phyloP scores from a whole-genome alignment of 2,329 filamentous ascomycete genomes.

The Clonostachys solani region DNA sequence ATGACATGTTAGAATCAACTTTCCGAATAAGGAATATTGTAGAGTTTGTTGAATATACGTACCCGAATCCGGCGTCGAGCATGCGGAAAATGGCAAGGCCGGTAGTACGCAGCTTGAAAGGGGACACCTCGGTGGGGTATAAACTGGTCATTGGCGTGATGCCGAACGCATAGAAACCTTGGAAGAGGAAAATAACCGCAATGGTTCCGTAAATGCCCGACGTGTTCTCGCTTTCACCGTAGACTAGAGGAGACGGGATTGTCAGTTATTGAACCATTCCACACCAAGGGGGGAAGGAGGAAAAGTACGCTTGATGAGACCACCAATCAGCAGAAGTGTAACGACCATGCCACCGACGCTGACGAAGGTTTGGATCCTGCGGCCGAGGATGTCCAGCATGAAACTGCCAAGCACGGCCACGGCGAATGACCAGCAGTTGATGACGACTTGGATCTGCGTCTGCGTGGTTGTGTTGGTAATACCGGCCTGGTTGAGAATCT shows the following conservation, averaged over 20 bases:
- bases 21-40: not conserved
- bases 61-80: conserved; percentile 19
- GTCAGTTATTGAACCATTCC: too few species aligned
- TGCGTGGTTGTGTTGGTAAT: conserved; percentile 15
- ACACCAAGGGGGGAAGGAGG: not conserved
- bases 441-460: conserved; percentile 22
- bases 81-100: conserved; percentile 21
- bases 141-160: conserved; percentile 25
- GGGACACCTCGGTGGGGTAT: conserved; percentile 23
- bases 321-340: conserved; percentile 14
- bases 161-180: conserved; percentile 22
- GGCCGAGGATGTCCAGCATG: conserved; percentile 23
- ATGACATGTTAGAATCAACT: not conserved
- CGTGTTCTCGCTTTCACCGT: conserved; percentile 25
- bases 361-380: conserved; percentile 19
- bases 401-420: conserved; percentile 24
- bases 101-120: conserved; percentile 20
- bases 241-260: conserved; percentile 3
- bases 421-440: conserved; percentile 28
- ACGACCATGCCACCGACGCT: conserved; percentile 14
- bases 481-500: conserved; percentile 20
- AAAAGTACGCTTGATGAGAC: conserved; percentile 13
- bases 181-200: conserved; percentile 25
- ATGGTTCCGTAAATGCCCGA: conserved; percentile 33
- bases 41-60: conserved; percentile 1